These are phyloP conservation scores for Astrothelium subdiscretum DNA, from an alignment of 495 filamentous ascomycete species.

Conservation along the genomic window DNA sequence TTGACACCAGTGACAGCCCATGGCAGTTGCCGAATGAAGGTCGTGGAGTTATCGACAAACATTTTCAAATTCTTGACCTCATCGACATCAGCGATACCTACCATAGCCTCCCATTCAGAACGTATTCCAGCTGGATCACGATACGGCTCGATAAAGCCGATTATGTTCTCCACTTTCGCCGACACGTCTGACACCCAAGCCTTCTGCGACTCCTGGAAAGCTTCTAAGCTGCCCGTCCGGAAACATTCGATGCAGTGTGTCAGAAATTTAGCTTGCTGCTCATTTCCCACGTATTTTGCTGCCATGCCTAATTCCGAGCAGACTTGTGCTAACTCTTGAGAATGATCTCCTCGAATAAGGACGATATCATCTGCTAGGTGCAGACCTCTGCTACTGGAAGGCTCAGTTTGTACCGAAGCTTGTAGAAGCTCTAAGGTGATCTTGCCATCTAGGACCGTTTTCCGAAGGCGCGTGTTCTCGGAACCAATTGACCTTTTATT, in stretches of 20 bases:
- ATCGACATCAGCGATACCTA: slow-evolving; percentile 31
- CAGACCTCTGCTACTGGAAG: no score
- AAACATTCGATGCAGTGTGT: slow-evolving; percentile 28
- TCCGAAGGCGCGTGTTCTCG: slow-evolving; percentile 26
- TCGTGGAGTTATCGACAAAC: slow-evolving; percentile 25
- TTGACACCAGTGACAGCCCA: slow-evolving; percentile 28
- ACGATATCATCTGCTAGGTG: no score
- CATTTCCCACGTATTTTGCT: no score
- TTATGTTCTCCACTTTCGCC: slow-evolving; percentile 33
- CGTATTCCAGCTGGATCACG: slow-evolving; percentile 35
- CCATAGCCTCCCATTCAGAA: slow-evolving; percentile 36
- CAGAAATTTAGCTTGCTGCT: no score
- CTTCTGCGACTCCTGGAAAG: slow-evolving; percentile 28
- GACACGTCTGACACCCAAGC: slow-evolving; percentile 32
- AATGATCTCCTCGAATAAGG: no score
- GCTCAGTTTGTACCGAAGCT: slow-evolving; percentile 20
- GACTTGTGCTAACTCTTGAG: no score
- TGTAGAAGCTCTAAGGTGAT: slow-evolving; percentile 18
- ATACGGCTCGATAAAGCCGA: slow-evolving; percentile 41
- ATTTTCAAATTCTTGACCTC: slow-evolving; percentile 19
- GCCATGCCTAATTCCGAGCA: no score
- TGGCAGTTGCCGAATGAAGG: slow-evolving; percentile 28
- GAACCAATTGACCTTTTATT: slow-evolving; percentile 15
- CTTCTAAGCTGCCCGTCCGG: slow-evolving; percentile 27
- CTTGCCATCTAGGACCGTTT: background rate